Base-by-base conservation (phyloP, 371 early-diverging fungal species). In the Gilbertella persicaria region DNA sequence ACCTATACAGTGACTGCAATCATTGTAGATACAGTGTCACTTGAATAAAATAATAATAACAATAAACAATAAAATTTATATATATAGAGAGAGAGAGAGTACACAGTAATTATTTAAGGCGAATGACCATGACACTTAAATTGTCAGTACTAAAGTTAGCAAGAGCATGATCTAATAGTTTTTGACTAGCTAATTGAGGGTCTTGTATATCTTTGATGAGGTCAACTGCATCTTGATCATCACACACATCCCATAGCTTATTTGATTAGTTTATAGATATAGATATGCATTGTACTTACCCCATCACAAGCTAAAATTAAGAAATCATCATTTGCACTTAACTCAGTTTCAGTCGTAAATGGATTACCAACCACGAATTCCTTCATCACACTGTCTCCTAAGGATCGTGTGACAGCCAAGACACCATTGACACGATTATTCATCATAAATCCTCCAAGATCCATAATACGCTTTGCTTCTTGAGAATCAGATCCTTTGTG, bases 391-490 rank as follows among this genome's bases (percentile, higher is more conserved):
- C 87, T 79, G 67, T 98, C 98, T n/a, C 98, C 99, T 24, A 98
- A 77, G 0, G 97, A 89, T 24, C 99, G 80, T 14, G 99, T 98
- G 3, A 98, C 98, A 10, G 99, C 97, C 52, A 98, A 70, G n/a
- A 97, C 90, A 23, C 98, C 99, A 68, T 98, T 98, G n/a, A 98
- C 99, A 6, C 99, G 87, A 55, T 93, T 90, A 64, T 97, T 96
- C 83, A 97, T 89, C 52, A 98, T 87, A 71, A 95, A 96, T 14
- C 99, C 99, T 30, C 98, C 98, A 13, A 91, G 80, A 39, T 94
- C 94, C 33, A 86, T 75, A 41, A 98, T 92, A 51, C 98, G 85
- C 51, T 90, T 85, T 25, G 87, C 86, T 69, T 98, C 98, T 45
- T 80, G 80, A 16, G 79, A 67, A 67, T 98, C 98, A 14, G 90